Percentiles rank a stretch among this genome's conserved stretches.
Evolutionary conservation across 352 stramenopile species (phyloP).

Genomic region (Elongisporangium anandrum): DNA sequence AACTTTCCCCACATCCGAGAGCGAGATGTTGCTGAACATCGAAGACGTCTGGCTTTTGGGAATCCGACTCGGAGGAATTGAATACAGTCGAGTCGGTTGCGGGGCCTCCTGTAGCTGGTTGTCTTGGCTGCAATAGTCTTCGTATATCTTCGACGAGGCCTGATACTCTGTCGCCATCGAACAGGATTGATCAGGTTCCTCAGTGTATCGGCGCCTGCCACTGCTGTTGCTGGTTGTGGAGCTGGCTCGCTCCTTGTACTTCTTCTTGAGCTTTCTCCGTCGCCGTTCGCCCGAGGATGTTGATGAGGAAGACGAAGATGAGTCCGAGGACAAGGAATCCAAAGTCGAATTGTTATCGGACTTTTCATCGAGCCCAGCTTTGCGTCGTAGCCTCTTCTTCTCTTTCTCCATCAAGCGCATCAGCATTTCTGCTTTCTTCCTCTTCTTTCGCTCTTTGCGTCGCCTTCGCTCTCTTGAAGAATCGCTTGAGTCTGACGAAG

Average conservation of each 20-base stretch:
- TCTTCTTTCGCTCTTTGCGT: neutral
- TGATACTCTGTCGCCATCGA: neutral
- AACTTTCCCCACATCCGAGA: neutral
- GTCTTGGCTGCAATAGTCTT: too few species aligned
- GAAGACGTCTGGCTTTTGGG: neutral
- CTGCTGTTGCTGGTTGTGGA: neutral
- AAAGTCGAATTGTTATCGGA: neutral
- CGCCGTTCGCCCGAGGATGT: neutral
- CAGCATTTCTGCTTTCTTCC: neutral
- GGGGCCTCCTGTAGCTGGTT: neutral
- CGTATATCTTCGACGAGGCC: too few species aligned
- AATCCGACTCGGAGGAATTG: neutral
- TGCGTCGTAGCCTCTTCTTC: neutral
- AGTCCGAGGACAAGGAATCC: neutral
- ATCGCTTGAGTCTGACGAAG: constrained; percentile 30
- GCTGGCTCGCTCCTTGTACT: neutral
- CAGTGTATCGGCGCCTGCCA: neutral
- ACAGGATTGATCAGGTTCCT: neutral
- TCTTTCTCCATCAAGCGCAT: neutral
- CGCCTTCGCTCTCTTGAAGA: neutral
- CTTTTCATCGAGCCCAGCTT: neutral
- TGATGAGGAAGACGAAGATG: neutral
- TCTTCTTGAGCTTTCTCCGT: neutral
- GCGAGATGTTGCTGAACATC: neutral
- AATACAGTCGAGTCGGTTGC: neutral